These are phyloP conservation scores for Diutina neorugosa DNA, from an alignment of 1,139 yeast genomes.

Conservation along the genomic window DNA sequence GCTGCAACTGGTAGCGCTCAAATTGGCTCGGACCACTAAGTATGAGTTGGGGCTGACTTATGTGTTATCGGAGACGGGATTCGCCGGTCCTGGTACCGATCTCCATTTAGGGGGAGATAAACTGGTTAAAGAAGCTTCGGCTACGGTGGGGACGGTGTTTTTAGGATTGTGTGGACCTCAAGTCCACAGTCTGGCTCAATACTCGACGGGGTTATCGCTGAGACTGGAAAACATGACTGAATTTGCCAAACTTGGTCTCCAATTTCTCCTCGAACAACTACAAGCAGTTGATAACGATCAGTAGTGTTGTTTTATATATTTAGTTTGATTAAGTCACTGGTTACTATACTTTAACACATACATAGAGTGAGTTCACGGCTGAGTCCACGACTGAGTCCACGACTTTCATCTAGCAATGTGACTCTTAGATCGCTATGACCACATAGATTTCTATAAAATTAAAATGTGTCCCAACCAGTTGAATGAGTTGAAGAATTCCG, in stretches of 20 bases:
- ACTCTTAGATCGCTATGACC: too few species aligned
- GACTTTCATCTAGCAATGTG: too few species aligned
- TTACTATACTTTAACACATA: too few species aligned
- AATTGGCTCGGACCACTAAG: slow-evolving; percentile 66
- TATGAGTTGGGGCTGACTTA: slow-evolving; percentile 76
- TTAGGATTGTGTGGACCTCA: slow-evolving; percentile 61
- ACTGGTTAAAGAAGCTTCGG: slow-evolving; percentile 15
- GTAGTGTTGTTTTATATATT: too few species aligned
- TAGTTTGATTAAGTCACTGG: too few species aligned
- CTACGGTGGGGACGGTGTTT: slow-evolving; percentile 58
- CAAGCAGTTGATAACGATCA: slow-evolving; percentile 3
- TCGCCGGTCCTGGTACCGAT: slow-evolving; percentile 64
- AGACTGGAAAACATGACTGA: slow-evolving; percentile 60
- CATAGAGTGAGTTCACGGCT: too few species aligned
- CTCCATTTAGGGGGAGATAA: slow-evolving; percentile 19
- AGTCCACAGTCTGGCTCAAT: slow-evolving; percentile 40
- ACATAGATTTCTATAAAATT: too few species aligned
- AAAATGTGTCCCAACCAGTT: too few species aligned
- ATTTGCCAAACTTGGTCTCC: slow-evolving; percentile 59
- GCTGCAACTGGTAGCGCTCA: slow-evolving; percentile 59
- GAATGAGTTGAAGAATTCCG: too few species aligned
- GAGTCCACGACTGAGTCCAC: too few species aligned
- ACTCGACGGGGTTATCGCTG: slow-evolving; percentile 33
- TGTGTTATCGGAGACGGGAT: slow-evolving; percentile 76
- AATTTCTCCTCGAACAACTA: slow-evolving; percentile 39